These are phyloP conservation scores for Myxozyma nipponensis DNA, from an alignment of 805 yeast genomes.

Conservation along the genomic window DNA sequence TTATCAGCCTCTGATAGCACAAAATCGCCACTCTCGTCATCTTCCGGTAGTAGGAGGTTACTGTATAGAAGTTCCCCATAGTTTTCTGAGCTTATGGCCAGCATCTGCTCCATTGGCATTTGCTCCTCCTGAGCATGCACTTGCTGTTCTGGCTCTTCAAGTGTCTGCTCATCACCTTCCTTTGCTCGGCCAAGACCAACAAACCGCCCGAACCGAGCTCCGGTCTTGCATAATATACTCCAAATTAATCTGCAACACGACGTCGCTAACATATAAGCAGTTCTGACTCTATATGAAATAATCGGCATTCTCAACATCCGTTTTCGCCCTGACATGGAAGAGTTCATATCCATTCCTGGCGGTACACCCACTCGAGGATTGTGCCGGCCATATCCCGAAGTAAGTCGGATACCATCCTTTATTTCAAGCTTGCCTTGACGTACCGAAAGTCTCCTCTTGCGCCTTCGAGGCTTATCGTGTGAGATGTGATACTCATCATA, in stretches of 20 bases:
- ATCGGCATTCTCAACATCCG: slow-evolving; percentile 15
- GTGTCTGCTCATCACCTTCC: background rate
- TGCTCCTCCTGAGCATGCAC: background rate
- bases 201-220: background rate
- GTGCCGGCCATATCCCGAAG: slow-evolving; percentile 15
- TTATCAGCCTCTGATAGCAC: slow-evolving; percentile 20
- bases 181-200: background rate
- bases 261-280: slow-evolving; percentile 19
- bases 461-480: background rate
- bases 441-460: background rate
- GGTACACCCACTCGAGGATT: slow-evolving; percentile 15
- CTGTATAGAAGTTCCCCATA: slow-evolving; percentile 40
- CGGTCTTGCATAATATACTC: background rate
- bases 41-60: slow-evolving; percentile 79
- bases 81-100: slow-evolving; percentile 7
- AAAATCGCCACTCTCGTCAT: slow-evolving; percentile 27
- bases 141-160: slow-evolving; percentile 8
- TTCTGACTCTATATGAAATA: slow-evolving; percentile 16
- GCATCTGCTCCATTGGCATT: background rate
- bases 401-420: background rate
- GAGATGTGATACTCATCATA: background rate
- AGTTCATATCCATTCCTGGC: background rate
- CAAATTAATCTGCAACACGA: slow-evolving; percentile 7
- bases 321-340: slow-evolving; percentile 1
- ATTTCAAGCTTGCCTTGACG: background rate